Base-by-base conservation (phyloP, 2,329 filamentous ascomycete genomes). In the Cryphonectria nitschkei region DNA sequence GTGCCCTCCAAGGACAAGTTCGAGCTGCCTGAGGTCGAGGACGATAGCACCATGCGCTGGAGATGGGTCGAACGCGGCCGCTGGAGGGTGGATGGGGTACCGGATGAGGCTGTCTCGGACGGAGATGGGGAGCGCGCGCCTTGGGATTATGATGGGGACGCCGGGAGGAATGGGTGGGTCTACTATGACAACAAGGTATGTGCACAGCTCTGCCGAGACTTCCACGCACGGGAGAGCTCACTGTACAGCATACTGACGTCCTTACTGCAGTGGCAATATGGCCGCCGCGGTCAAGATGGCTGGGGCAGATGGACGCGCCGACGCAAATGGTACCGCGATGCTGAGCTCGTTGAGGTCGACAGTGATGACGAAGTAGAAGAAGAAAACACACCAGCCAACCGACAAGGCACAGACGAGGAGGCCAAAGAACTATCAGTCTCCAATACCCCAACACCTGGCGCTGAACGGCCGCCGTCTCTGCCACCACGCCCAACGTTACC, bases 181-280 rank as follows among this genome's bases (percentile, higher is more conserved):
- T 99, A 96, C 80, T 99, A 98, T 78, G 96, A 99, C 78, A 98
- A 95, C 79, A 98, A 97, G 90, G 93, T 94, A 82, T 72, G 83
- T 75, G 65, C 34, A 41, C 37, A 26, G 75, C 43, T 13, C 50
- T 13, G 16, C 0, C 22, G 13, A 19, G 26, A 32, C 16, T 19
- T 50, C 19, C 65, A n/a, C 19, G 11, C 16, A 4, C 22, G 22
- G 22, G 56, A 7, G 32, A 19, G 8, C 3, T 8, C 19, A 9
- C 0, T 11, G n/a, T 34, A 14, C 22, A 5, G 22, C 54, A 1
- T 22, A 29, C 32, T 63, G 7, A 65, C 11, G 5, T 22, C 41
- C 11, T 41, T 41, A 29, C 7, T 32, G 68, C 65, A 97, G 92
- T 99, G 96, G 96, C 91, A 94, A 79, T 92, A 93, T 75, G 95